Base-by-base conservation (phyloP, 1,284 basidiomycete species). In the Kalmanozyma brasiliensis region DNA sequence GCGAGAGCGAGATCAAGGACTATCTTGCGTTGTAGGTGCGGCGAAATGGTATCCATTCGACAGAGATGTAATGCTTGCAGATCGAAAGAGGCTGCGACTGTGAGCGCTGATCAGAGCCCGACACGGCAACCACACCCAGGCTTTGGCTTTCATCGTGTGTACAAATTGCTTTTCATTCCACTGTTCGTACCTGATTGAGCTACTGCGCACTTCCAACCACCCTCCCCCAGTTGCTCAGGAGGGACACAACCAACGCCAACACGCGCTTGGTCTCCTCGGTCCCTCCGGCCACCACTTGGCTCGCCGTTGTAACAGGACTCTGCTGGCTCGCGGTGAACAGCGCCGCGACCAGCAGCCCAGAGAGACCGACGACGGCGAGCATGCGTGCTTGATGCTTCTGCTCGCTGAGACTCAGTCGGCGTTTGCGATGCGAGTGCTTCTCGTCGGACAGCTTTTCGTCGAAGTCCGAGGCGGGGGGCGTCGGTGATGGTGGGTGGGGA, bases 1-100 rank as follows among this genome's bases (percentile, higher is more conserved):
- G 59, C 16, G 74, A 80, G 52, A 44, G 49, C 17, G 78, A 81
- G 46, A 56, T 81, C 13, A 67, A 55, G 49, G 79, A 81, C 52
- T 81, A 81, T 29, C 52, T 70, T 17, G 67, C 67, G 13, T 46
- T 70, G 43, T 70, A 65, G 22, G 8, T n/a, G 20, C 16, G 20
- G 26, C 11, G 26, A 29, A 29, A 29, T 29, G 26, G 26, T 29
- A 29, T n/a, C n/a, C n/a, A n/a, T n/a, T n/a, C n/a, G n/a, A n/a
- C n/a, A n/a, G n/a, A n/a, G n/a, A n/a, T n/a, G n/a, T n/a, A n/a
- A n/a, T n/a, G n/a, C n/a, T n/a, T n/a, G n/a, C n/a, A n/a, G n/a
- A n/a, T n/a, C n/a, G n/a, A n/a, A n/a, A n/a, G n/a, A n/a, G n/a
- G n/a, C n/a, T n/a, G n/a, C n/a, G n/a, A n/a, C n/a, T n/a, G n/a